Conservation (phyloP, 768 basidiomycete species). For the Kwoniella sp. region DNA sequence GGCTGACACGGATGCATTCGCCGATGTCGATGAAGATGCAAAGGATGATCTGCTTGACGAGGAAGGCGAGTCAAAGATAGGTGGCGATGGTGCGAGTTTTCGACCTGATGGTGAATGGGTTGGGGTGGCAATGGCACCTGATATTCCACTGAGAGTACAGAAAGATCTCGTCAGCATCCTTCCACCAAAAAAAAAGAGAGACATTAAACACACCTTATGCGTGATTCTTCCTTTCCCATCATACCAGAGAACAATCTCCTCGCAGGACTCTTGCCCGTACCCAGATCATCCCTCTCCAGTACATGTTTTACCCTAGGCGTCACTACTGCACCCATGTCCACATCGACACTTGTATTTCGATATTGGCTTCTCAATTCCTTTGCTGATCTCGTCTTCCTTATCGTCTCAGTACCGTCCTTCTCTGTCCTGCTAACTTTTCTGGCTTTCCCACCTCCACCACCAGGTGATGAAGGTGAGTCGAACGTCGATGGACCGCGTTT, state of each 20-base stretch:
- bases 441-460: conserved; percentile 14
- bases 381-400: conserved; percentile 11
- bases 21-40: conserved; percentile 4
- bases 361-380: not conserved
- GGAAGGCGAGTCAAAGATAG: conserved; percentile 15
- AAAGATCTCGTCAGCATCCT: conserved; percentile 11
- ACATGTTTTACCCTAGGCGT: conserved; percentile 36
- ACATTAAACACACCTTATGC: conserved; percentile 16
- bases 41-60: not conserved
- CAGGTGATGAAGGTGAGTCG: conserved; percentile 12
- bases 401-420: conserved; percentile 17
- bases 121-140: conserved; percentile 23
- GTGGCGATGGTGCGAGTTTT: conserved; percentile 18
- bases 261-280: conserved; percentile 43
- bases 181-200: not conserved
- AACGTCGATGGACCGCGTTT: conserved; percentile 21
- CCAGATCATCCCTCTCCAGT: conserved; percentile 40
- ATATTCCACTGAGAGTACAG: conserved; percentile 18
- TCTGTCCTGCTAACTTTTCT: conserved; percentile 17
- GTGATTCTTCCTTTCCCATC: conserved; percentile 2
- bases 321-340: conserved; percentile 6
- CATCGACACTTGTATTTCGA: not conserved
- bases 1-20: too few relatives aligned
- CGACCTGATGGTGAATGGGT: conserved; percentile 10
- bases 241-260: conserved; percentile 34